Conservation (phyloP, 192 early-diverging fungal genomes). For the Funneliformis geosporum region DNA sequence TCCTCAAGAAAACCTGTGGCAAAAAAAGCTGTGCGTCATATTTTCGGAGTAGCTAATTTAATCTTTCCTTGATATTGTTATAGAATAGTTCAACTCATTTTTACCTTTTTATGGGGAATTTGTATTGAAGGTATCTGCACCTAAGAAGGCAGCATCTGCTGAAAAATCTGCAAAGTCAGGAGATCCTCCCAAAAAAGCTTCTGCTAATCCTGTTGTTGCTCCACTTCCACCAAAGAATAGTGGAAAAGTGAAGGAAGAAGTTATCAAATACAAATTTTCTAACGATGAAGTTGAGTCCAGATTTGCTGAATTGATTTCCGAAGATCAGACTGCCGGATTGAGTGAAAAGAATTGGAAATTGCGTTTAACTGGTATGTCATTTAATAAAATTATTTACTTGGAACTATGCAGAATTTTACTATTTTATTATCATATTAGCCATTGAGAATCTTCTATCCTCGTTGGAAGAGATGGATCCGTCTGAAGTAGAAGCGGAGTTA, state of each 20-base stretch:
- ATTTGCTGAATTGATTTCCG: slow-evolving; percentile 64
- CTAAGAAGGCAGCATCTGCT: slow-evolving; percentile 33
- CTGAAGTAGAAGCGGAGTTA: slow-evolving; percentile 75
- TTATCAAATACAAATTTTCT: slow-evolving; percentile 69
- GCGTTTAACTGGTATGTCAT: slow-evolving; percentile 68
- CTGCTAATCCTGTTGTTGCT: slow-evolving; percentile 36
- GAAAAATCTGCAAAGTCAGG: slow-evolving; percentile 28
- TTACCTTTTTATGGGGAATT: neutral
- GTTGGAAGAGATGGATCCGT: slow-evolving; percentile 54
- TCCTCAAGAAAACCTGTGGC: neutral
- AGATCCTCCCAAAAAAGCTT: slow-evolving; percentile 28
- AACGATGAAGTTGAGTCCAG: slow-evolving; percentile 71
- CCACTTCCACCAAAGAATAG: slow-evolving; percentile 45
- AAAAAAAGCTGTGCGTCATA: slow-evolving; percentile 16
- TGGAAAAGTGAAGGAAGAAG: slow-evolving; percentile 48
- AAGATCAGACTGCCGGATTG: slow-evolving; percentile 61
- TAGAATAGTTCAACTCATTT: slow-evolving; percentile 2
- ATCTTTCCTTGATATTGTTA: neutral
- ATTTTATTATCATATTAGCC: slow-evolving; percentile 32
- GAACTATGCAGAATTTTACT: neutral
- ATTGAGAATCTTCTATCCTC: slow-evolving; percentile 76
- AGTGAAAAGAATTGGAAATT: slow-evolving; percentile 83
- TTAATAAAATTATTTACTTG: neutral
- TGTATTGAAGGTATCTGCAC: slow-evolving; percentile 22
- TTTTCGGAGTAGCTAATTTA: neutral